Percentiles rank a stretch among this genome's conserved stretches.
Conservation (phyloP, 75 land plant genomes). For the Pseudotsuga menziesii region DNA sequence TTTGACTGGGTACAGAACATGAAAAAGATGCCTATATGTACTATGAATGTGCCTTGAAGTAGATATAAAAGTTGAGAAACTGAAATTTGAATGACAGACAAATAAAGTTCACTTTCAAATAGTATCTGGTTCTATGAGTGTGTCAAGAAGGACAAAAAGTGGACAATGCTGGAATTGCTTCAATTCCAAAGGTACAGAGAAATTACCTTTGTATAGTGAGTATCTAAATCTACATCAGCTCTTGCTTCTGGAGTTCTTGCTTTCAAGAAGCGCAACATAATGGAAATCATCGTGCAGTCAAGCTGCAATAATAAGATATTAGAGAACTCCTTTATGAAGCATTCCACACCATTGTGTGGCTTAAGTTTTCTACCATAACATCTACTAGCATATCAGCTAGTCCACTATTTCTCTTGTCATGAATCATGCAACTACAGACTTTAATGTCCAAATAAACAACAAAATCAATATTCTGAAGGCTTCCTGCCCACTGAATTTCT, state of each 20-base stretch:
- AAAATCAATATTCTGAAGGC: not conserved
- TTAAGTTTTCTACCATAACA: not conserved
- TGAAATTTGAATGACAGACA: not conserved
- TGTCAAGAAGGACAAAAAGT: not conserved
- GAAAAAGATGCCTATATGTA: not conserved
- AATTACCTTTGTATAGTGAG: conserved; percentile 84
- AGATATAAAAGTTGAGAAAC: not conserved
- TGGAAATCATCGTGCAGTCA: conserved; percentile 43
- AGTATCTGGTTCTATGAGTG: not conserved
- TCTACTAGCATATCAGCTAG: not conserved
- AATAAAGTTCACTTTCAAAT: not conserved
- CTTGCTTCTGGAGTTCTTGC: conserved; percentile 94
- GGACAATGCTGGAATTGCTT: not conserved
- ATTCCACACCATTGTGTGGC: not conserved
- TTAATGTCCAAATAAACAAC: not conserved
- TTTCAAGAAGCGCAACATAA: conserved; percentile 71
- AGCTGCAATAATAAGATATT: conserved; percentile 39
- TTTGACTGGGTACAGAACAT: not conserved
- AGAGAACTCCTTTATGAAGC: not conserved
- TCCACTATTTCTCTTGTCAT: not conserved
- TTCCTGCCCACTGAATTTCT: not conserved
- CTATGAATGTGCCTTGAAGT: not conserved
- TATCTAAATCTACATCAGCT: conserved; percentile 90
- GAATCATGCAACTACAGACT: not conserved
- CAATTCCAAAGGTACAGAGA: not conserved